Base-by-base conservation (phyloP, 2,329 filamentous ascomycete genomes). In the Zasmidium cellare region DNA sequence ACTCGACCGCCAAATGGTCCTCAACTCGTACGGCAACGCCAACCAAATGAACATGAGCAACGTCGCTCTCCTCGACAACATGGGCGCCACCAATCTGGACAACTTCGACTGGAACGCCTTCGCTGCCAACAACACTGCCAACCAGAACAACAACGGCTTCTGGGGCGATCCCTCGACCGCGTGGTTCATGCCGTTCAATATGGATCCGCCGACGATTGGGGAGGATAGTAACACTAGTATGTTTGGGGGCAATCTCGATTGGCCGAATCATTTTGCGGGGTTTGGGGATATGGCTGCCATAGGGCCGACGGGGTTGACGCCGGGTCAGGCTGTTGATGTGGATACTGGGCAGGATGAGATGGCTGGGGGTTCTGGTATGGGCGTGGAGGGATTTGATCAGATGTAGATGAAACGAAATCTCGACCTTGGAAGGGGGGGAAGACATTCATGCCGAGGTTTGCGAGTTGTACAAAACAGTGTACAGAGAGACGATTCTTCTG, bases 171-270 rank as follows among this genome's bases (percentile, higher is more conserved):
- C 77, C 0, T 76, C 74, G 47, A 88, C 87, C 53, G 90, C 89
- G 3, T 97, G 92, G 90, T 96, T 96, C 73, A 87, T 96, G 79
- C 91, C 92, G 1, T 96, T 96, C 75, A 96, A 96, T 71, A 86
- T 96, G 75, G 90, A 94, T 58, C 90, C 91, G 19, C 86, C 89
- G 0, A 67, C 65, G 1, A 61, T 72, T 18, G 75, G 71, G 1
- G 75, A 77, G 5, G 76, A 78, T 46, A 65, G 63, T 46, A 67
- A 78, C 46, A 65, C 63, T 46, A 67, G 66, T 47, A 44, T 71
- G 22, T 70, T 71, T 55, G 60, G 51, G 20, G 63, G 63, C 12
- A 66, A 64, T 18, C 67, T 72, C 50, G 70, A 72, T 41, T 71
- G 70, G 69, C 58, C 60, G 18, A 64, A 57, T 12, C 57, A 53